These are phyloP conservation scores for Thraustochytrium striatum DNA, from an alignment of 352 stramenopile species.

Conservation along the genomic window DNA sequence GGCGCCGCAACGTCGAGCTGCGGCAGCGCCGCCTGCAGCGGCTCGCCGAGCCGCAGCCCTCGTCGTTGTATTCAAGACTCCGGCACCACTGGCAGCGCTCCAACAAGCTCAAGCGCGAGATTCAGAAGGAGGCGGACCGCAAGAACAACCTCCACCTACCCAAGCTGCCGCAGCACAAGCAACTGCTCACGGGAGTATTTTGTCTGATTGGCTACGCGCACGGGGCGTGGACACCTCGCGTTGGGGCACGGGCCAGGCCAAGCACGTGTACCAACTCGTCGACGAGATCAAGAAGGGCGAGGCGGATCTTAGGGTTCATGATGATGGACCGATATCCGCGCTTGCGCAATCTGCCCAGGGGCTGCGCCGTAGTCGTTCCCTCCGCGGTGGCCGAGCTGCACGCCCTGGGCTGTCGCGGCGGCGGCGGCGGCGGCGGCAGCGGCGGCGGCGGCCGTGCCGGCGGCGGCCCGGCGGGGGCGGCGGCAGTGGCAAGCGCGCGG, in stretches of 20 bases:
- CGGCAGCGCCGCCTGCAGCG: not conserved
- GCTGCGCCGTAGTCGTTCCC: too few relatives aligned
- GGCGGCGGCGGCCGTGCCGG: too few relatives aligned
- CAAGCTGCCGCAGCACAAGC: not conserved
- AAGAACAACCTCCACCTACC: not conserved
- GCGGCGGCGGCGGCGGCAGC: too few relatives aligned
- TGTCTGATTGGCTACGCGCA: conserved; percentile 4
- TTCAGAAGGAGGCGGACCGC: not conserved
- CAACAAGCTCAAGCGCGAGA: conserved; percentile 1
- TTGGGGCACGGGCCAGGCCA: conserved; percentile 40
- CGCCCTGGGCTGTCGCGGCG: not conserved
- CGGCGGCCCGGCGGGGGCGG: too few relatives aligned
- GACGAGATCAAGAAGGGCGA: conserved; percentile 37
- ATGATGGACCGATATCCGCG: too few relatives aligned
- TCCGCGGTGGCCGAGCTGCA: not conserved
- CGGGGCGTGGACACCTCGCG: conserved; percentile 12
- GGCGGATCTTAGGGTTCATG: not conserved
- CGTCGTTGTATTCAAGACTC: not conserved
- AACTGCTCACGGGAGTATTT: not conserved
- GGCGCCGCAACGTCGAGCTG: not conserved
- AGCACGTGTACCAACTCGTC: conserved; percentile 21
- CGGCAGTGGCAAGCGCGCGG: too few relatives aligned
- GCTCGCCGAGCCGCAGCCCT: not conserved
- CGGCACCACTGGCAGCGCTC: not conserved
- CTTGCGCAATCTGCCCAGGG: too few relatives aligned